Percentiles rank a stretch among this genome's conserved stretches.
Conservation (phyloP, 306 rosid species). For the Malus domestica region ASM211411v1 NC_041793.1:42733501-42734000, state of each 20-base stretch:
- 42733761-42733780: constrained; percentile 44
- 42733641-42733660: neutral
- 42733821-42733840: constrained; percentile 39
- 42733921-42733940: neutral
- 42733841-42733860: constrained; percentile 30
- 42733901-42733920: neutral
- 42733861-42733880: neutral
- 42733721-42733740: constrained; percentile 48
- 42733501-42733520: no score
- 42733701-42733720: constrained; percentile 55
- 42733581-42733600: neutral
- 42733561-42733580: no score
- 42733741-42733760: constrained; percentile 32
- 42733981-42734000: neutral
- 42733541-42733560: neutral
- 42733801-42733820: constrained; percentile 47
- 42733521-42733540: neutral
- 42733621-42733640: constrained; percentile 1
- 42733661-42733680: neutral
- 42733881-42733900: neutral
- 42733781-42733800: constrained; percentile 40
- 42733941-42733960: neutral
- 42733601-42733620: neutral
- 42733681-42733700: constrained; percentile 25
- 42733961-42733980: neutral